These are phyloP conservation scores for Fragilaria crotonensis DNA, from an alignment of 108 stramenopile species.

Conservation along the genomic window DNA sequence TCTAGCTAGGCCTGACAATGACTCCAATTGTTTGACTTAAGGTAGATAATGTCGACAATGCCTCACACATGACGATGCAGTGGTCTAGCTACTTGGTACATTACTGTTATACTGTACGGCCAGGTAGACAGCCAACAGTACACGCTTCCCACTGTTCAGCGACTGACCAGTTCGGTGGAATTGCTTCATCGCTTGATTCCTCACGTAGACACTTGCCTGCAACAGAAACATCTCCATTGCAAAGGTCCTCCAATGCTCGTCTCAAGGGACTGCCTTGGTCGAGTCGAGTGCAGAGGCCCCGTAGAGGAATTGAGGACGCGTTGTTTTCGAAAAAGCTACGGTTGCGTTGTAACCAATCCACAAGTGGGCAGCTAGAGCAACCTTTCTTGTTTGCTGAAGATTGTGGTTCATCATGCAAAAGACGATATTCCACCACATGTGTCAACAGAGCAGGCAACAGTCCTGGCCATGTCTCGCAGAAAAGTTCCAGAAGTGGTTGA, in stretches of 20 bases:
- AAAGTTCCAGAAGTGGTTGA: conserved; percentile 38
- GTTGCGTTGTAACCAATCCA: background rate
- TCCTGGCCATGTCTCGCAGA: conserved; percentile 55
- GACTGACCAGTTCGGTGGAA: conserved; percentile 27
- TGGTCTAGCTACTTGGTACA: background rate
- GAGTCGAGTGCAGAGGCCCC: background rate
- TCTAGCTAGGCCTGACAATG: background rate
- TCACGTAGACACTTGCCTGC: background rate
- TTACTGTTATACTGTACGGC: conserved; percentile 16
- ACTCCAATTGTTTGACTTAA: background rate
- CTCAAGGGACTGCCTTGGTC: background rate
- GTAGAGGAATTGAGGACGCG: background rate
- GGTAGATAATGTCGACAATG: background rate
- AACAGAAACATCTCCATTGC: background rate
- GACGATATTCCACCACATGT: conserved; percentile 56
- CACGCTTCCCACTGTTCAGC: conserved; percentile 61
- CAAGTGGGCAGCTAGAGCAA: background rate
- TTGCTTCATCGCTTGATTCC: background rate
- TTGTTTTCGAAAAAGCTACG: background rate
- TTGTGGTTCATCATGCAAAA: too few species aligned
- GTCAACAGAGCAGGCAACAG: conserved; percentile 45
- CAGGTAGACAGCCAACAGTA: conserved; percentile 53
- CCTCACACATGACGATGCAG: background rate
- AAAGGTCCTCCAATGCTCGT: background rate
- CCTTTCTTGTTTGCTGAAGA: conserved; percentile 12